Base-by-base conservation (phyloP, 495 filamentous ascomycete species). In the Penicillium fimorum region DNA sequence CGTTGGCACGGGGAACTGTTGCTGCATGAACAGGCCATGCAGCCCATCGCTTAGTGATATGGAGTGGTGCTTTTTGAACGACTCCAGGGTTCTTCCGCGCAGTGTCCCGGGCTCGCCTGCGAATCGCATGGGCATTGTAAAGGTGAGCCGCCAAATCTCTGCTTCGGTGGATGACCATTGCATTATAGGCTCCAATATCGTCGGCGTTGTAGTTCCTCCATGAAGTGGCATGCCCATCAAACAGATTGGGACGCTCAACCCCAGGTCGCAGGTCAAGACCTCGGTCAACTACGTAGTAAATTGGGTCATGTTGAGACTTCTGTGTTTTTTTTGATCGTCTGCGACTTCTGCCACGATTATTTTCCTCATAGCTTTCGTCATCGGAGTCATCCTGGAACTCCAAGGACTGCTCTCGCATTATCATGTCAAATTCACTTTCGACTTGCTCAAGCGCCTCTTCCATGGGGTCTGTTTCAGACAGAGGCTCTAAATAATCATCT, bases 111-210 rank as follows among this genome's bases (percentile, higher is more conserved):
- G 71, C 63, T 29, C 79, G 68, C 13, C 69, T 70, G 62, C 84
- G 87, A 43, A 91, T 68, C 29, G 73, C 76, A 70, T 84, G 84
- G 0, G 86, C 79, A 69, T 92, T 91, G 68, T 88, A 94, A 22
- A 96, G 69, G 76, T 95, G 91, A 29, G 85, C 70, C 1, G 79
- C 74, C n/a, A 95, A 73, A 57, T 96, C 84, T 55, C 78, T 71
- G 25, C 82, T 79, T 15, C 78, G 69, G 29, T 80, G 63, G 10
- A 82, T 73, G 35, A 86, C 75, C 9, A 93, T 69, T 22, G 82
- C 79, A 3, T 79, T 64, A n/a, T 77, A 77, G 2, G 85, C 71
- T 17, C 74, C 68, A 7, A 85, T 74, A 42, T 92, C 90, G 3
- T 77, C 60, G 15, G 68, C 71, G 11, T 86, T 92, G 50, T 81